A percentile compares a stretch with the other conserved stretches of the same genome.
phyloP scores from a whole-genome alignment of 768 basidiomycete species.

The Dendrothele bispora region DNA sequence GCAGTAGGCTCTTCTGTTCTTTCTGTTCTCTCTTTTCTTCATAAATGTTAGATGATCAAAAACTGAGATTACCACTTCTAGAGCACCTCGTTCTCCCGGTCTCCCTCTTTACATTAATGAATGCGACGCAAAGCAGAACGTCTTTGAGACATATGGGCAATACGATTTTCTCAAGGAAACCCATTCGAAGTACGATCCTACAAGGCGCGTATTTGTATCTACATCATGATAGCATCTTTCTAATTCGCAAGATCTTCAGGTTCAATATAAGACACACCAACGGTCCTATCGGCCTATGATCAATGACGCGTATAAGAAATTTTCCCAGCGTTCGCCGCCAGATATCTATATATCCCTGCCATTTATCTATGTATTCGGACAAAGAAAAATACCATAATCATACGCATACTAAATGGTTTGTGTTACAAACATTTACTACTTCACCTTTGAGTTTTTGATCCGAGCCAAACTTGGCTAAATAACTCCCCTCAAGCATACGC shows the following conservation, averaged over 20 bases:
- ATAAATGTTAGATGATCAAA: background rate
- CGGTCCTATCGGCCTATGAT: slow-evolving; percentile 31
- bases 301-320: too few species aligned
- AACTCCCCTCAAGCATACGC: slow-evolving; percentile 44
- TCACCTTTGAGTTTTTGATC: too few species aligned
- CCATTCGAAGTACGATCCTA: slow-evolving; percentile 45
- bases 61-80: slow-evolving; percentile 11
- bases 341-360: too few species aligned
- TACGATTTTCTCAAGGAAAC: slow-evolving; percentile 34
- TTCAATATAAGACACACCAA: slow-evolving; percentile 33
- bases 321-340: too few species aligned
- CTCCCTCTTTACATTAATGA: slow-evolving; percentile 41
- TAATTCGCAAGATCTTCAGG: slow-evolving; percentile 15
- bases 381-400: too few species aligned
- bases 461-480: too few species aligned
- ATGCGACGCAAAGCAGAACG: slow-evolving; percentile 36
- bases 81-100: slow-evolving; percentile 36
- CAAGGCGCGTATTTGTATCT: slow-evolving; percentile 23
- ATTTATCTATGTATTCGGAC: too few species aligned
- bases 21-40: background rate
- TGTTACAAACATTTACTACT: too few species aligned
- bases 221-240: background rate
- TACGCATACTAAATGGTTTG: too few species aligned
- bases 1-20: slow-evolving; percentile 27
- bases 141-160: slow-evolving; percentile 39